Base-by-base conservation (phyloP, 2,329 filamentous ascomycete species). In the Sclerotinia borealis region DNA sequence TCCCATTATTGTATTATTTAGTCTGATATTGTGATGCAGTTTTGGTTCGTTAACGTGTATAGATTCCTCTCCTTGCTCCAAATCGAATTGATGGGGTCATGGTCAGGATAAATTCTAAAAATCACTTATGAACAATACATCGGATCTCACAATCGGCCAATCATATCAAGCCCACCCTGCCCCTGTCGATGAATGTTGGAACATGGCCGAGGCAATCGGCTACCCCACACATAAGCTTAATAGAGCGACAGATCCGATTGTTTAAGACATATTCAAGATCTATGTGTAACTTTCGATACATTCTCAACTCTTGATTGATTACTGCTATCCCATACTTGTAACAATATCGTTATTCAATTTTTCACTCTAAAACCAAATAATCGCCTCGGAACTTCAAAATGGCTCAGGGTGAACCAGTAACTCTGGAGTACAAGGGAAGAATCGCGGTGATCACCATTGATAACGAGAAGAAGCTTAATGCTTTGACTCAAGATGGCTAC, bases 371-470 rank as follows among this genome's bases (percentile, higher is more conserved):
- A 34, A 31, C 8, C 3, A 4, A 43, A 55, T 9, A 19, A 31
- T 29, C 52, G 43, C 25, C 6, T n/a, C 25, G 5, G 17, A 36
- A 45, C 36, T 25, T 11, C 25, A 71, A 41, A 41, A 74, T 72
- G 70, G 47, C 37, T 22, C 52, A 55, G 1, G 15, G 65, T 2
- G 64, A 64, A 19, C 51, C 66, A 51, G 68, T 74, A 6, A 68
- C 65, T 22, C 73, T 90, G 70, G 81, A 85, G 66, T 90, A 87
- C 75, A 79, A 81, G 70, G 88, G 85, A 75, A 87, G 86, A 65
- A 78, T 92, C 68, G 91, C 93, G 72, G 85, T 93, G 73, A 87
- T 99, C 76, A 96, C 91, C 22, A 87, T 99, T 74, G 88, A 93
- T 77, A 89, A 91, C 59, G 84, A 88, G 61, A 84, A 87, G 74